A percentile compares a stretch with the other conserved stretches of the same genome.
Conservation (phyloP, 148 eudicot species). For the Limonium bicolor region DNA sequence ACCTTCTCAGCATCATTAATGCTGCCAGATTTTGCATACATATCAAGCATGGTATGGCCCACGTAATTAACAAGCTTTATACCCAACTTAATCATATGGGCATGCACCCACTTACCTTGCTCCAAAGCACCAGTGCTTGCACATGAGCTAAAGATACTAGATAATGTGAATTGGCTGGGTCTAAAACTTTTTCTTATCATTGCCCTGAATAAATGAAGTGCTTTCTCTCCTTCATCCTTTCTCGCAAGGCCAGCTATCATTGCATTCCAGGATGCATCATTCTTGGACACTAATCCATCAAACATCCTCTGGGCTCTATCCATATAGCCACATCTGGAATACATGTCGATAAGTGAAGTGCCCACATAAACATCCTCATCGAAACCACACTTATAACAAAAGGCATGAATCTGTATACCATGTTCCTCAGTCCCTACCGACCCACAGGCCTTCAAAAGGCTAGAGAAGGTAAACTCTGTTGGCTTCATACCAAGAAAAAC, state of each 20-base stretch:
- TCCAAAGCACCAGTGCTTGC: slow-evolving; percentile 44
- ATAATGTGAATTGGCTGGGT: slow-evolving; percentile 38
- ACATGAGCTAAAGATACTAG: slow-evolving; percentile 38
- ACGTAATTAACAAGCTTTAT: slow-evolving; percentile 25
- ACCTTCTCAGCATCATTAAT: slow-evolving; percentile 41
- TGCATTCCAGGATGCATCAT: slow-evolving; percentile 58
- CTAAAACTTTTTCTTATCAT: slow-evolving; percentile 32
- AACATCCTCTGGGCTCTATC: slow-evolving; percentile 30
- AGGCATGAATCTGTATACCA: slow-evolving; percentile 39
- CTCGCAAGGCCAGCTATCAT: slow-evolving; percentile 47
- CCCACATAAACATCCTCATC: slow-evolving; percentile 36
- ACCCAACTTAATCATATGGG: slow-evolving; percentile 41
- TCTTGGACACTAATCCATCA: slow-evolving; percentile 24
- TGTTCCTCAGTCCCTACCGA: slow-evolving; percentile 11
- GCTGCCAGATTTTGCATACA: slow-evolving; percentile 63
- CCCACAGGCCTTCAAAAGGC: slow-evolving; percentile 38
- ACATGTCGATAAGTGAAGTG: slow-evolving; percentile 45
- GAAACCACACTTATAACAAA: slow-evolving; percentile 36
- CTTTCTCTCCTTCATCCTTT: slow-evolving; percentile 34
- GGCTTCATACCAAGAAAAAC: slow-evolving; percentile 27
- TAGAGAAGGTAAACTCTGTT: slow-evolving; percentile 41
- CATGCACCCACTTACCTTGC: slow-evolving; percentile 63
- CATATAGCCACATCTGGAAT: slow-evolving; percentile 33
- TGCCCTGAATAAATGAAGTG: slow-evolving; percentile 30
- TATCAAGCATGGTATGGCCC: slow-evolving; percentile 54